Conservation (phyloP, 257 asterid species). For the Parsonsia alboflavescens region DNA sequence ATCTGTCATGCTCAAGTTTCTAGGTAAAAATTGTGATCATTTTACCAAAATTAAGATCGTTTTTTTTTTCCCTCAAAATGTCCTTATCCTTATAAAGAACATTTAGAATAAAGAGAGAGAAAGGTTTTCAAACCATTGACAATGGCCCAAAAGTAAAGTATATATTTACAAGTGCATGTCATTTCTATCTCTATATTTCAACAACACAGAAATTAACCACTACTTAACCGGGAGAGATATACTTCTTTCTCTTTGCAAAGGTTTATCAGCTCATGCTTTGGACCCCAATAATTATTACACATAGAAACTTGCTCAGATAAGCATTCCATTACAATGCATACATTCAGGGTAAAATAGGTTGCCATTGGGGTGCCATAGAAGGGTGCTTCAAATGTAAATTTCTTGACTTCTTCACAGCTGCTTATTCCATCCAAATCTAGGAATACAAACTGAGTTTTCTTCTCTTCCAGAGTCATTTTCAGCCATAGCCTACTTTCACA, state of each 20-base stretch:
- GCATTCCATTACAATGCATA: slow-evolving; percentile 63
- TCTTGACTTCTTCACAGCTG: slow-evolving; percentile 38
- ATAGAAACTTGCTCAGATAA: slow-evolving; percentile 23
- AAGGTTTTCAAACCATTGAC: too few relatives aligned
- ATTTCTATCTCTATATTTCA: background rate
- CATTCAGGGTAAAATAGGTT: slow-evolving; percentile 46
- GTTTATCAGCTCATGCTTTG: slow-evolving; percentile 43
- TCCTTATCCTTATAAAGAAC: too few relatives aligned
- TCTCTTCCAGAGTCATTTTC: slow-evolving; percentile 39
- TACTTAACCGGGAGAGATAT: slow-evolving; percentile 32
- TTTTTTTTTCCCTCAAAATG: too few relatives aligned
- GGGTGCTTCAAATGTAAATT: slow-evolving; percentile 49
- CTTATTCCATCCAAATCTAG: slow-evolving; percentile 47
- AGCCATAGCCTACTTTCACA: slow-evolving; percentile 59
- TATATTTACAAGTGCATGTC: background rate
- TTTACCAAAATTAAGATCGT: too few relatives aligned
- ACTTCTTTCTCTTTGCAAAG: slow-evolving; percentile 53
- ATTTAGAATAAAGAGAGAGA: too few relatives aligned
- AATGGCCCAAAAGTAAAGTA: too few relatives aligned
- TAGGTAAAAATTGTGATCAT: too few relatives aligned
- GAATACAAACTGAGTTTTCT: slow-evolving; percentile 51
- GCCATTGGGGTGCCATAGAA: slow-evolving; percentile 47
- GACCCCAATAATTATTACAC: slow-evolving; percentile 29
- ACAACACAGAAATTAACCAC: background rate
- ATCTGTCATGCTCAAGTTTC: too few relatives aligned